Conservation (phyloP, 2,329 filamentous ascomycete genomes). For the Trichoderma guizhouense region DNA sequence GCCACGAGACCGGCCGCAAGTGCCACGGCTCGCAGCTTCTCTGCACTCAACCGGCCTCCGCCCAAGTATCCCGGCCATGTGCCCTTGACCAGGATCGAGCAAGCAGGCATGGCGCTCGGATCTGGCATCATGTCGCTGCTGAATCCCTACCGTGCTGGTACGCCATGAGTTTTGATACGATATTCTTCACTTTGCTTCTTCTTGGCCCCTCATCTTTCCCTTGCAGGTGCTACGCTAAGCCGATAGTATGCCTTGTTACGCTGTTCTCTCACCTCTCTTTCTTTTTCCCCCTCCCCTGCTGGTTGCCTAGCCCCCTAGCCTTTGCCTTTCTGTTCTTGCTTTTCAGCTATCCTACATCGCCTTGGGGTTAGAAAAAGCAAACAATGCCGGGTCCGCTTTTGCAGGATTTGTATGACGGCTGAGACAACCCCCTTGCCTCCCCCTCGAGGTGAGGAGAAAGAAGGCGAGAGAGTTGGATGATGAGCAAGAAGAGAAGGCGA, state of each 20-base stretch:
- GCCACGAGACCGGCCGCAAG: neutral
- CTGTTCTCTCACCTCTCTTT: neutral
- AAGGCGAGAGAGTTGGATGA: neutral
- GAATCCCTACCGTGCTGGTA: slow-evolving; percentile 78
- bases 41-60: slow-evolving; percentile 76
- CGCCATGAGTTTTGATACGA: slow-evolving; percentile 6
- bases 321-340: neutral
- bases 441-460: neutral
- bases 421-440: neutral
- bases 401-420: neutral
- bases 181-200: neutral
- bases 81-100: slow-evolving; percentile 76
- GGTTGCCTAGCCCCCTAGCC: neutral
- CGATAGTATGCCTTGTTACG: neutral
- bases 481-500: neutral
- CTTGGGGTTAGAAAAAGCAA: neutral
- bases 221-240: neutral
- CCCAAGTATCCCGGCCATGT: slow-evolving; percentile 92
- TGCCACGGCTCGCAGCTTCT: slow-evolving; percentile 53
- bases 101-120: slow-evolving; percentile 65
- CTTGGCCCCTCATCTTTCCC: neutral
- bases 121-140: slow-evolving; percentile 62
- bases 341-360: neutral
- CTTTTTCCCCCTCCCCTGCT: neutral
- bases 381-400: neutral